phyloP scores from a whole-genome alignment of 2,329 filamentous ascomycete species.

The Westerdykella aurantiaca region DNA sequence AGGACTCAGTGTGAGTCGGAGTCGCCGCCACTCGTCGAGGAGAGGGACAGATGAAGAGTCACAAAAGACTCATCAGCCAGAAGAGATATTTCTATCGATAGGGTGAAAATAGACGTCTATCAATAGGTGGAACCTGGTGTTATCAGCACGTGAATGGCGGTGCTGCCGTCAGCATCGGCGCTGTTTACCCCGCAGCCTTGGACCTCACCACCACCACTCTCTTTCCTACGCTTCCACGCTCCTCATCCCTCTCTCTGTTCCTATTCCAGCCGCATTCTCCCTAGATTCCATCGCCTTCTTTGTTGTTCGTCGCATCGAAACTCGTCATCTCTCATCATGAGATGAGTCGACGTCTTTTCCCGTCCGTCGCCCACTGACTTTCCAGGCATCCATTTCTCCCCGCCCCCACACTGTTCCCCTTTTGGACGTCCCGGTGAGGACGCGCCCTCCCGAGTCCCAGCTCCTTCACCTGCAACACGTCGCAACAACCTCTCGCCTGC shows the following conservation, averaged over 20 bases:
- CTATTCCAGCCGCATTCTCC: background rate
- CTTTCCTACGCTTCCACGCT: slow-evolving; percentile 1
- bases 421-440: slow-evolving; percentile 21
- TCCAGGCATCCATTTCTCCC: slow-evolving; percentile 13
- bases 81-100: background rate
- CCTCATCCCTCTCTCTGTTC: no score
- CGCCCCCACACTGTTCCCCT: slow-evolving; percentile 19
- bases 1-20: no score
- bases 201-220: slow-evolving; percentile 2
- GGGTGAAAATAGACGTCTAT: no score
- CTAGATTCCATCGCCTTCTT: slow-evolving; percentile 1
- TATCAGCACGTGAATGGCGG: slow-evolving; percentile 4
- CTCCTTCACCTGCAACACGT: background rate
- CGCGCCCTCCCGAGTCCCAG: slow-evolving; percentile 16
- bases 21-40: no score
- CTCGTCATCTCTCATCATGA: slow-evolving; percentile 2
- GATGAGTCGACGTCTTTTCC: background rate
- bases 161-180: background rate
- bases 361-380: slow-evolving; percentile 1
- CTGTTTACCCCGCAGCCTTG: no score
- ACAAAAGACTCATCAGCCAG: background rate
- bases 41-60: background rate
- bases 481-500: slow-evolving; percentile 3
- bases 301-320: slow-evolving; percentile 2
- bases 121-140: background rate